phyloP scores from a whole-genome alignment of 129 eudicot genomes.

The Artemisia argyi region DNA sequence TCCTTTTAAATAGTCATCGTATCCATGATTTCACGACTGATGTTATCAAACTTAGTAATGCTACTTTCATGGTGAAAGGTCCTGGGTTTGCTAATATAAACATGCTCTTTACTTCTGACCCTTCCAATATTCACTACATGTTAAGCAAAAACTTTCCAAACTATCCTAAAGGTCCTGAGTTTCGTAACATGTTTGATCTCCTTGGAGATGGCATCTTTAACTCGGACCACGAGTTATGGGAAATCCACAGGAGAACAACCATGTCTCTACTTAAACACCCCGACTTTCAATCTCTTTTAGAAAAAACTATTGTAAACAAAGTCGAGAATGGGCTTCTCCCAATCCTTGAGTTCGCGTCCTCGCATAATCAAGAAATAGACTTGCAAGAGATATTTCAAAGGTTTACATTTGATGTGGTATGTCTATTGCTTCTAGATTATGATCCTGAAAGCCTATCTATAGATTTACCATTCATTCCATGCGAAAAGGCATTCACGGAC shows the following conservation, averaged over 20 bases:
- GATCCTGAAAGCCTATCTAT: conserved; percentile 11
- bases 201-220: conserved; percentile 30
- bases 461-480: conserved; percentile 8
- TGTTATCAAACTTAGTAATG: conserved; percentile 14
- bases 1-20: conserved; percentile 38
- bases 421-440: conserved; percentile 12
- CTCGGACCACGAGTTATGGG: conserved; percentile 26
- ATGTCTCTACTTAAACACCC: conserved; percentile 12
- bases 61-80: conserved; percentile 42
- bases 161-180: background rate
- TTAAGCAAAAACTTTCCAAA: conserved; percentile 8
- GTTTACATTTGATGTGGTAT: conserved; percentile 17
- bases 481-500: conserved; percentile 21
- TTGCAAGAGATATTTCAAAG: conserved; percentile 32
- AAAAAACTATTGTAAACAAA: background rate
- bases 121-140: conserved; percentile 54
- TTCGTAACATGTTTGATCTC: conserved; percentile 15
- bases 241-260: conserved; percentile 20
- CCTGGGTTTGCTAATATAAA: conserved; percentile 49
- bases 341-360: background rate
- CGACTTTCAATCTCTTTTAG: background rate
- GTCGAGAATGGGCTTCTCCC: conserved; percentile 23
- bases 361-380: background rate
- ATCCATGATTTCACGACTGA: conserved; percentile 43
- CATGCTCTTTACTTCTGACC: conserved; percentile 43